Base-by-base conservation (phyloP, 2,329 filamentous ascomycete species). In the Xylariaceae sp. region DNA sequence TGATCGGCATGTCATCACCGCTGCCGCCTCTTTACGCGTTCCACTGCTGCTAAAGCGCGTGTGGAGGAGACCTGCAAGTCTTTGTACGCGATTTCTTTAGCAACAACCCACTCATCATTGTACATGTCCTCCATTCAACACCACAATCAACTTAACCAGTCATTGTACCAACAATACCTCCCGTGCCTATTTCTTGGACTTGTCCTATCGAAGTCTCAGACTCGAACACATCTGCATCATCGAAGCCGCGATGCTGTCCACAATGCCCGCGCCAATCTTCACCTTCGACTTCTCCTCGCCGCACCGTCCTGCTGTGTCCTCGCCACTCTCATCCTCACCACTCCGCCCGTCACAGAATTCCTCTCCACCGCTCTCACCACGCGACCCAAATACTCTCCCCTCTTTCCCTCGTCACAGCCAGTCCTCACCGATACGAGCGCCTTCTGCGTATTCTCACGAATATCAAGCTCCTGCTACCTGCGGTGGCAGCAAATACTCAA, bases 301-400 rank as follows among this genome's bases (percentile, higher is more conserved):
- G 33, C 60, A 73, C 61, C 70, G 70, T 14, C 78, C 79, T 2
- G 50, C 64, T 27, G 64, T 73, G 22, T 65, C 79, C 1, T 82
- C 79, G 38, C 79, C 77, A 5, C 74, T 81, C 4, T 79, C 79
- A 3, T 82, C 79, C 2, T 80, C 78, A 3, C 78, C 79, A 11
- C 63, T 80, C 42, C 76, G 77, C 54, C 70, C 73, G n/a, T 69
- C 73, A 5, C 73, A 76, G 10, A 66, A 68, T n/a, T 66, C 68
- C 10, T n/a, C n/a, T n/a, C 62, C 65, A 11, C 67, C 67, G 10
- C 64, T 74, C 7, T 73, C 71, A 1, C 65, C 69, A 16, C 64
- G 69, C 50, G 59, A 75, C 44, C 60, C 62, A 14, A 74, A 75
- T 53, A 45, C 63, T n/a, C 58, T 67, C 17, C 59, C 61, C n/a